These are phyloP conservation scores for Metschnikowia rubicola DNA, from an alignment of 805 yeast species.

Conservation along the genomic window DNA sequence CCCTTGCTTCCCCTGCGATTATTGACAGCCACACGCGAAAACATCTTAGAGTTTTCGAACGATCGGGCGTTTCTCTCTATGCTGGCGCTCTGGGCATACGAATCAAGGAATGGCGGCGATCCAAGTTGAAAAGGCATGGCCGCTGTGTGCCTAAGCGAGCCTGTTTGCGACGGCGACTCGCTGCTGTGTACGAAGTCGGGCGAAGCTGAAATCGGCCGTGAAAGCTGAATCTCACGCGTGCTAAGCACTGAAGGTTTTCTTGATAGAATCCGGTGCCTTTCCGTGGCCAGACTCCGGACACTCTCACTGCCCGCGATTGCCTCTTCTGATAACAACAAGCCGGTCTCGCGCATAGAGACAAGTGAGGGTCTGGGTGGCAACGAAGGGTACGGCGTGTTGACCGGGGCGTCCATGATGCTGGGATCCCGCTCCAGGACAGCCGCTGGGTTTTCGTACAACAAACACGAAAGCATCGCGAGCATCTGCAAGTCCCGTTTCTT, in stretches of 20 bases:
- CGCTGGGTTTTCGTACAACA: constrained; percentile 46
- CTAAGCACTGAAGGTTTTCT: constrained; percentile 11
- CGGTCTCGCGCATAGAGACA: constrained; percentile 9
- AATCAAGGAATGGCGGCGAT: constrained; percentile 9
- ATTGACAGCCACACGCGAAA: constrained; percentile 1
- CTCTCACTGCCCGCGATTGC: constrained; percentile 2
- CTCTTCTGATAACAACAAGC: constrained; percentile 7
- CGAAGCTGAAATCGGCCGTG: constrained; percentile 9
- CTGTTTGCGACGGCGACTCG: constrained; percentile 2
- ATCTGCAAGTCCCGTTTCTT: constrained; percentile 69
- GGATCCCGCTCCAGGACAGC: no score
- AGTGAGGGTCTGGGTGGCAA: constrained; percentile 27
- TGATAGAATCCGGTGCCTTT: constrained; percentile 5
- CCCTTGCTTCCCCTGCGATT: constrained; percentile 9
- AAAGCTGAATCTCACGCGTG: constrained; percentile 10
- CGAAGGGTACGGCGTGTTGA: constrained; percentile 45
- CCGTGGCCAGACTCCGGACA: not conserved
- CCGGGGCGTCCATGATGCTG: constrained; percentile 31
- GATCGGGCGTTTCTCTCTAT: constrained; percentile 5
- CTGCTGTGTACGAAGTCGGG: constrained; percentile 3
- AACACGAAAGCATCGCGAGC: constrained; percentile 84
- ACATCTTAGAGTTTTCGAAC: constrained; percentile 4
- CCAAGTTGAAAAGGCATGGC: not conserved
- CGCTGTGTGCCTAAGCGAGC: constrained; percentile 1
- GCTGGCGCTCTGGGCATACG: not conserved